phyloP scores from a whole-genome alignment of 139 green algal genomes.

The Protoeuglena noctilucae region DNA sequence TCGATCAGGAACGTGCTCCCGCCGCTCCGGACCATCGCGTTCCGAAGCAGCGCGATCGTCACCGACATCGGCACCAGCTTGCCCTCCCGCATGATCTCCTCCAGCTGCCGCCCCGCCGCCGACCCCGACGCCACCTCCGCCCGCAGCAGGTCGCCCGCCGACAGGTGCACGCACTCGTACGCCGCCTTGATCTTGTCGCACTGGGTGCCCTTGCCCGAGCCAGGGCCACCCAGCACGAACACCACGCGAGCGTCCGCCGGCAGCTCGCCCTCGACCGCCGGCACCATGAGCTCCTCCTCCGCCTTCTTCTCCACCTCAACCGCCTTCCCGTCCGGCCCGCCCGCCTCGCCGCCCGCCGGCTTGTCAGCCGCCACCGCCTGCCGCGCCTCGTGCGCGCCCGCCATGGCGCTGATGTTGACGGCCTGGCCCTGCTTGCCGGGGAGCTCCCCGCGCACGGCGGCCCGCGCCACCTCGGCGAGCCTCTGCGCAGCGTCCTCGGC shows the following conservation, averaged over 20 bases:
- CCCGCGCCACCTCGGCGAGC: too few species aligned
- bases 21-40: conserved; percentile 40
- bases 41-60: conserved; percentile 52
- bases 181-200: conserved; percentile 50
- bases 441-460: too few species aligned
- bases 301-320: too few species aligned
- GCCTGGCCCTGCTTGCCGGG: too few species aligned
- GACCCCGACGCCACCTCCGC: conserved; percentile 47
- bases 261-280: conserved; percentile 1
- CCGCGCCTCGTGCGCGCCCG: too few species aligned
- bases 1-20: conserved; percentile 64
- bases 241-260: conserved; percentile 12
- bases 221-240: conserved; percentile 65
- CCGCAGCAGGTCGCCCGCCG: conserved; percentile 33
- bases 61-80: conserved; percentile 60
- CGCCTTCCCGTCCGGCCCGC: too few species aligned
- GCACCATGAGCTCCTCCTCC: background rate
- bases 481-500: too few species aligned
- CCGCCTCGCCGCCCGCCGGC: too few species aligned
- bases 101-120: conserved; percentile 36
- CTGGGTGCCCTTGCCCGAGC: conserved; percentile 80
- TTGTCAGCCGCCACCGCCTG: too few species aligned
- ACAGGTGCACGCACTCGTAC: conserved; percentile 41
- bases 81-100: conserved; percentile 61
- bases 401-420: too few species aligned